A percentile compares a stretch with the other conserved stretches of the same genome.
These are phyloP conservation scores for Collariella sp. DNA, from an alignment of 495 filamentous ascomycete genomes.

Conservation along the genomic window DNA sequence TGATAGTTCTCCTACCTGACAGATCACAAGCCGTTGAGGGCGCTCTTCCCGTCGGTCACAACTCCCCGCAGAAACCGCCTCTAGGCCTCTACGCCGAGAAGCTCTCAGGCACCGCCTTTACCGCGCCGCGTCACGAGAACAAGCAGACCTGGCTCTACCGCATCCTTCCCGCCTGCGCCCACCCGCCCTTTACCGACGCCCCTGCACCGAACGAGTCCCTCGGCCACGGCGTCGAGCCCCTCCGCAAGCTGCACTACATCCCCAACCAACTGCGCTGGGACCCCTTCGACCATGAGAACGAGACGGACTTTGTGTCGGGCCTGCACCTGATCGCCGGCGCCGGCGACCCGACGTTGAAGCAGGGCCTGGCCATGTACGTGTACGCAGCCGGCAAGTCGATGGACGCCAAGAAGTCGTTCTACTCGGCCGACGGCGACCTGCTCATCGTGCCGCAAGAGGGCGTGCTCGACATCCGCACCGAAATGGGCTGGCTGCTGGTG, in stretches of 20 bases:
- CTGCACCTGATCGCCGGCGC: constrained; percentile 72
- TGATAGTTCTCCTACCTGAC: not conserved
- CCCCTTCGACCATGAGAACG: constrained; percentile 67
- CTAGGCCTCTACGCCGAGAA: constrained; percentile 87
- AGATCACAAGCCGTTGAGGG: constrained; percentile 41
- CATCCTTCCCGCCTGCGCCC: constrained; percentile 74
- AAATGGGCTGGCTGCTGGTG: constrained; percentile 73
- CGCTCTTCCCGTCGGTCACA: constrained; percentile 54
- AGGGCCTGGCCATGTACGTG: constrained; percentile 71
- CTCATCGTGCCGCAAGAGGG: constrained; percentile 80
- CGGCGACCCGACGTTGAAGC: constrained; percentile 73
- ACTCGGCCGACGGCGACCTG: constrained; percentile 86
- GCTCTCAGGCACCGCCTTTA: constrained; percentile 89
- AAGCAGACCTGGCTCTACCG: constrained; percentile 93
- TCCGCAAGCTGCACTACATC: constrained; percentile 51
- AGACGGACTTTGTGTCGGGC: constrained; percentile 69
- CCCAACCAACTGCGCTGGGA: constrained; percentile 91
- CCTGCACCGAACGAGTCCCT: constrained; percentile 17
- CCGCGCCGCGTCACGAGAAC: constrained; percentile 81
- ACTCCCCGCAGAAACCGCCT: constrained; percentile 81
- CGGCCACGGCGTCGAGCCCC: constrained; percentile 8
- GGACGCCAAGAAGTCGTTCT: constrained; percentile 65
- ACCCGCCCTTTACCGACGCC: constrained; percentile 58
- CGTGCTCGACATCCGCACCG: constrained; percentile 75
- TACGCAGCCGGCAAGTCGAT: constrained; percentile 78